Evolutionary conservation across 1,139 yeast genomes (phyloP), one percentile per base, ranked within the genome.

Genomic region (Meyerozyma athensensis): DNA sequence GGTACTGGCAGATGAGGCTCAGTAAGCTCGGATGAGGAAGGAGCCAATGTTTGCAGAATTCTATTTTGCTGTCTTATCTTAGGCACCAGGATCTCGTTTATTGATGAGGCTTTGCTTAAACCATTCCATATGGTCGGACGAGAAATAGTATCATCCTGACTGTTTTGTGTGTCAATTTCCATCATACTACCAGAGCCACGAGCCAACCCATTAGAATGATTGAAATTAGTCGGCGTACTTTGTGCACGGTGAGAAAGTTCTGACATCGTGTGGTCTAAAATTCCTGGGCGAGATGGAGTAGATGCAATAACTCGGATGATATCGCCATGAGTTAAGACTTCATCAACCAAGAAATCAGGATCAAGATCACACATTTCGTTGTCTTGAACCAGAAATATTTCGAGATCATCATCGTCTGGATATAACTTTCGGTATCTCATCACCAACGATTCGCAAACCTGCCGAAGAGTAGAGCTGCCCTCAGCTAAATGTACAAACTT

Each of bases 361-460:
- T 85, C 95, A 46, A 86, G 61, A 54, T 86, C 95, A 49, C 89
- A 83, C 43, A 70, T 69, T 42, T 77, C 73, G 21, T 59, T 57
- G 53, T 85, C 90, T 52, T 84, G 92, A 7, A 84, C 59, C 36
- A 76, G 72, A 17, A 70, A 61, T 26, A 85, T 74, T 4, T 63
- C 65, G 12, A 83, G 53, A 1, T 71, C 67, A 2, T 65, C 72
- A 38, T 75, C 81, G 22, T 68, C 66, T 0, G 92, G 90, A 47
- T 85, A 85, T 35, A 85, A 61, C 53, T 77, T 79, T 33, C 62
- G 51, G 52, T 76, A 81, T 39, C 86, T 28, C 32, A 28, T 28
- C 32, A 28, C 26, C 17, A 46, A 37, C 20, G 42, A 39, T 32
- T 46, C 48, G 31, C 49, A 46, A 13, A 34, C 36, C 3, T 26